Conservation (phyloP, 192 early-diverging fungal species). For the Coemansia sp. region DNA sequence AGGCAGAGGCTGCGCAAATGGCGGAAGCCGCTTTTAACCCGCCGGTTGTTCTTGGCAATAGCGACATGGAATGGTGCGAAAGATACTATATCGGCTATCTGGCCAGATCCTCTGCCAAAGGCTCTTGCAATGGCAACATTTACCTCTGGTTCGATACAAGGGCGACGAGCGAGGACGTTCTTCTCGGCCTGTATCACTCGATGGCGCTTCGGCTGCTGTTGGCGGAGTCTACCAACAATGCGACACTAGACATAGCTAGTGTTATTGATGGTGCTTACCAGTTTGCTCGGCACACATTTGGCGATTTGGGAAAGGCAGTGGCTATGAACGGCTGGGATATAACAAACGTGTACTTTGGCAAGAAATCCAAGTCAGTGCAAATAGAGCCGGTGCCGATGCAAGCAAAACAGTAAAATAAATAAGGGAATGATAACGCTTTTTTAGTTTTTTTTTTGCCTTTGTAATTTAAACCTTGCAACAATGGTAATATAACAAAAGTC, state of each 20-base stretch:
- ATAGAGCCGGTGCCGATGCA: neutral
- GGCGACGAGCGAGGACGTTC: conserved; percentile 20
- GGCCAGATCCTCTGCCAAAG: neutral
- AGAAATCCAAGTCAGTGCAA: conserved; percentile 16
- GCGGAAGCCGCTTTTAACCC: conserved; percentile 18
- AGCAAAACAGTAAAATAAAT: neutral
- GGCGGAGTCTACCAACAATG: neutral
- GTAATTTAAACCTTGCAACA: neutral
- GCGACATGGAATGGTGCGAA: neutral
- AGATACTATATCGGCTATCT: conserved; percentile 38
- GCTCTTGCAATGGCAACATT: conserved; percentile 10
- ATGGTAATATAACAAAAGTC: no score
- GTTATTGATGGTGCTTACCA: neutral
- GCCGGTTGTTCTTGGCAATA: neutral
- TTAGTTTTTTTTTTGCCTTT: neutral
- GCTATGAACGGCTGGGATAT: conserved; percentile 32
- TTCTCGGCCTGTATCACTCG: conserved; percentile 35
- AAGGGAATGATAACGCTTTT: neutral
- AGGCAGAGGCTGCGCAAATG: conserved; percentile 16
- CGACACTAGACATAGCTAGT: neutral
- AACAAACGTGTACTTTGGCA: conserved; percentile 29
- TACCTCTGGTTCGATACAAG: conserved; percentile 27
- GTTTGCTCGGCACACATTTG: conserved; percentile 33
- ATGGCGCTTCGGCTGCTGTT: conserved; percentile 17
- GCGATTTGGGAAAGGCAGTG: conserved; percentile 12